Conservation (phyloP, 345 rosid species). For the Barbarea vulgaris region DNA sequence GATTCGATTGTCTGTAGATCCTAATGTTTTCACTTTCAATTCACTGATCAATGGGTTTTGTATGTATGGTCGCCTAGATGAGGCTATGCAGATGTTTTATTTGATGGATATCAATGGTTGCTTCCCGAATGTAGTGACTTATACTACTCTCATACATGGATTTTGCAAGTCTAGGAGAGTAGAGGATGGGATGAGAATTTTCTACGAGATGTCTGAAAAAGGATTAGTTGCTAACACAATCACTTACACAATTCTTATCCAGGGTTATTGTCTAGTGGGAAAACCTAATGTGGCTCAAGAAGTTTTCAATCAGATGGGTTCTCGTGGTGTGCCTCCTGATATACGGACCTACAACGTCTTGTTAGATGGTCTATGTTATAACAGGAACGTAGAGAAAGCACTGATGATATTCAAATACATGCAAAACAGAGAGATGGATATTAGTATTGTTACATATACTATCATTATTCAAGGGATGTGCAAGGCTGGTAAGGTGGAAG, state of each 20-base stretch:
- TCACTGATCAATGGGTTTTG: conserved; percentile 48
- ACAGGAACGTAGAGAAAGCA: conserved; percentile 23
- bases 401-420: conserved; percentile 26
- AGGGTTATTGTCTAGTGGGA: conserved; percentile 31
- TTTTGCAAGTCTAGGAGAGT: conserved; percentile 36
- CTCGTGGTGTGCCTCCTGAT: conserved; percentile 22
- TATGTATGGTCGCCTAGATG: conserved; percentile 28
- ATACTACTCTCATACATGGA: conserved; percentile 41
- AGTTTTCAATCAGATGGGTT: conserved; percentile 33
- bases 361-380: conserved; percentile 32
- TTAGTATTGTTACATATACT: conserved; percentile 36
- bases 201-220: conserved; percentile 12
- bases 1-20: conserved; percentile 30
- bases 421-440: conserved; percentile 25
- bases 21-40: conserved; percentile 47
- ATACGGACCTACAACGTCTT: conserved; percentile 35
- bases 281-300: conserved; percentile 24
- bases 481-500: conserved; percentile 41
- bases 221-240: conserved; percentile 32
- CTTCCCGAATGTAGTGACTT: conserved; percentile 32
- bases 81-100: conserved; percentile 37
- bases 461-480: conserved; percentile 51
- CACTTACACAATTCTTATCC: conserved; percentile 37
- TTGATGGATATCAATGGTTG: conserved; percentile 33
- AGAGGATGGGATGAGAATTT: conserved; percentile 16